Base-by-base conservation (phyloP, 2,329 filamentous ascomycete species). In the Drechmeria coniospora region DNA sequence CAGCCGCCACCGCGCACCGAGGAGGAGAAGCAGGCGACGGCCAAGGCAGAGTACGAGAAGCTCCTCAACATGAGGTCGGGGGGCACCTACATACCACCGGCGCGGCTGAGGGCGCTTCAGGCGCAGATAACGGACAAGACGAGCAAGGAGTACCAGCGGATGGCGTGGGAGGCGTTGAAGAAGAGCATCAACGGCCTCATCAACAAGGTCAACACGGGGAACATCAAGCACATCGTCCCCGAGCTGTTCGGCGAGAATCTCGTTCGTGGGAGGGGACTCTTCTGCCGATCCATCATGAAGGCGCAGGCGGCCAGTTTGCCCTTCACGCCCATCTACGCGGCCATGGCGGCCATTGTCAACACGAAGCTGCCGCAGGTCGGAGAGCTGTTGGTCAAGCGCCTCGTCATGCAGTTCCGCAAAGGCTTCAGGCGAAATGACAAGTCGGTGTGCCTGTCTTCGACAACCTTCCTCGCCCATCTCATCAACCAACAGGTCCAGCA, bases 101-200 rank as follows among this genome's bases (percentile, higher is more conserved):
- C 87, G 28, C 71, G 83, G 41, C 63, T 98, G 47, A 74, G 84
- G 42, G 87, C 87, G 21, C 69, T 98, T 35, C 90, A 98, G 59
- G 82, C 86, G 29, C 84, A 93, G 56, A 93, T 98, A 53, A 94
- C 84, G 36, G 90, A 98, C 59, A 93, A 92, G 63, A 76, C 70
- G 30, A 92, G 78, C 54, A 92, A 93, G 55, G 90, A 95, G 57
- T 95, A 93, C 50, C 90, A 95, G 66, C 81, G 90, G 44, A 92
- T 98, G 82, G 84, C 86, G 7, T 98, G 90, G 90, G 90, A 98
- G 56, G 87, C 87, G 9, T 61, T 98, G 46, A 98, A 98, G 62
- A 98, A 98, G 63, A 90, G 81, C 26, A 93, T 98, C 57, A 95
- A 98, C 50, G 90, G 90, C 43, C 61, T 98, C 39, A 93, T 98